Conservation (phyloP, 1,284 basidiomycete species). For the Mycena sp. region DNA sequence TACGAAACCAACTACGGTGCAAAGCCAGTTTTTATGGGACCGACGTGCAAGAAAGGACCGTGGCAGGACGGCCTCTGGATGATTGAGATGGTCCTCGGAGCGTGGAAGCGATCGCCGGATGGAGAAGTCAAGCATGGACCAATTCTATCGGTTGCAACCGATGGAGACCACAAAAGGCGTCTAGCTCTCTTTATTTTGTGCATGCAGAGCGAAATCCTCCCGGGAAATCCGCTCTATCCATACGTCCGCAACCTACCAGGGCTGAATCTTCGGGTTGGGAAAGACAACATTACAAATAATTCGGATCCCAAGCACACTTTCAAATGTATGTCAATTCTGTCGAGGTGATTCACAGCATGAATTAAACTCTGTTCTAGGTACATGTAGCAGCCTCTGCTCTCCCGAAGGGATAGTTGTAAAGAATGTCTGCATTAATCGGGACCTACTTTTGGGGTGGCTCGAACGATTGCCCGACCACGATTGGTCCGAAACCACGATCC, state of each 20-base stretch:
- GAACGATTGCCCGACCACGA: constrained; percentile 8
- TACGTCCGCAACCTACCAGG: constrained; percentile 9
- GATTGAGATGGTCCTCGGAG: neutral
- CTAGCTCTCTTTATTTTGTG: constrained; percentile 14
- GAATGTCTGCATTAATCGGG: constrained; percentile 3
- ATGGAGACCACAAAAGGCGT: constrained; percentile 12
- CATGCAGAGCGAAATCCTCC: constrained; percentile 7
- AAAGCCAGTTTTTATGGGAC: constrained; percentile 5
- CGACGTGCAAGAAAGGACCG: constrained; percentile 4
- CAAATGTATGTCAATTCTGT: constrained; percentile 1
- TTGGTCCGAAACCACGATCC: constrained; percentile 15
- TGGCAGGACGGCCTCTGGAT: neutral
- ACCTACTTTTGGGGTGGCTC: constrained; percentile 8
- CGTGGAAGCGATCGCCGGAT: constrained; percentile 14
- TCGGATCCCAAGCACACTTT: neutral
- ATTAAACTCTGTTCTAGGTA: neutral
- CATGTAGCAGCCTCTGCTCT: constrained; percentile 9
- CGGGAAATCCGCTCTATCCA: constrained; percentile 7
- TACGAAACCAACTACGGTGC: constrained; percentile 1
- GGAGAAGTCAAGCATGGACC: constrained; percentile 12
- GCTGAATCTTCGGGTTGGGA: constrained; percentile 15
- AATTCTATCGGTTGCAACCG: neutral
- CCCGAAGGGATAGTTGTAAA: constrained; percentile 5
- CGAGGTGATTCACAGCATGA: too few relatives aligned
- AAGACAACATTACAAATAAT: neutral